phyloP scores from a whole-genome alignment of 495 filamentous ascomycete genomes.

The Aeminium ludgeri region DNA sequence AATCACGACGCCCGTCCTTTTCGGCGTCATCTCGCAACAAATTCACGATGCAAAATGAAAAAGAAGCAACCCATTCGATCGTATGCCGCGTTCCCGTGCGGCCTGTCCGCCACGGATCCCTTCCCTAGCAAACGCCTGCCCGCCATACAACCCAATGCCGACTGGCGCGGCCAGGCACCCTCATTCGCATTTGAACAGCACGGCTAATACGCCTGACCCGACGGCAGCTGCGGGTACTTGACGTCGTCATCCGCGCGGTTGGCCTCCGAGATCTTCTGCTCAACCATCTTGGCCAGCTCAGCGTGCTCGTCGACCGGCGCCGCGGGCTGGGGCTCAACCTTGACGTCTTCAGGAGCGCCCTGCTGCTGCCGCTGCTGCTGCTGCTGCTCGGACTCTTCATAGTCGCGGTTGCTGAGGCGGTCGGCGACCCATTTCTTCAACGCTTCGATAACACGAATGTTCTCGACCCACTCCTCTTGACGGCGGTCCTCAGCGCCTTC shows the following conservation, averaged over 20 bases:
- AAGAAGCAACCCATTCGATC: too few relatives aligned
- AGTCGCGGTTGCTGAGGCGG: constrained; percentile 47
- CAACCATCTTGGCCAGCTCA: constrained; percentile 8
- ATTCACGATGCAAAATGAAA: too few relatives aligned
- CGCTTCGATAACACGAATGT: constrained; percentile 62
- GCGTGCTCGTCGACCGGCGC: not conserved
- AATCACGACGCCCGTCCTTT: too few relatives aligned
- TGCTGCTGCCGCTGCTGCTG: not conserved
- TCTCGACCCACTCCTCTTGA: constrained; percentile 68
- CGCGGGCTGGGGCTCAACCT: not conserved
- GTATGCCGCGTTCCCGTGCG: too few relatives aligned
- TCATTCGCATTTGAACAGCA: too few relatives aligned
- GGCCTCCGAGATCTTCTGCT: constrained; percentile 6
- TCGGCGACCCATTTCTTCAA: constrained; percentile 51
- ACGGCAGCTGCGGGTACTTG: not conserved
- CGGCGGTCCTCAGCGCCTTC: constrained; percentile 21
- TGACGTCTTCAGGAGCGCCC: not conserved
- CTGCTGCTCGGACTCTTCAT: constrained; percentile 22
- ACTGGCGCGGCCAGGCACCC: too few relatives aligned
- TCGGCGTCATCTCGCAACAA: too few relatives aligned
- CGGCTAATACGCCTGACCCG: not conserved
- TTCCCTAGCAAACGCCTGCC: too few relatives aligned
- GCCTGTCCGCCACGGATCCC: too few relatives aligned
- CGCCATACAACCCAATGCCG: too few relatives aligned
- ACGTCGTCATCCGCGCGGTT: constrained; percentile 3